phyloP scores from a whole-genome alignment of 1,284 basidiomycete genomes.

The Cutaneotrichosporon sp. region DNA sequence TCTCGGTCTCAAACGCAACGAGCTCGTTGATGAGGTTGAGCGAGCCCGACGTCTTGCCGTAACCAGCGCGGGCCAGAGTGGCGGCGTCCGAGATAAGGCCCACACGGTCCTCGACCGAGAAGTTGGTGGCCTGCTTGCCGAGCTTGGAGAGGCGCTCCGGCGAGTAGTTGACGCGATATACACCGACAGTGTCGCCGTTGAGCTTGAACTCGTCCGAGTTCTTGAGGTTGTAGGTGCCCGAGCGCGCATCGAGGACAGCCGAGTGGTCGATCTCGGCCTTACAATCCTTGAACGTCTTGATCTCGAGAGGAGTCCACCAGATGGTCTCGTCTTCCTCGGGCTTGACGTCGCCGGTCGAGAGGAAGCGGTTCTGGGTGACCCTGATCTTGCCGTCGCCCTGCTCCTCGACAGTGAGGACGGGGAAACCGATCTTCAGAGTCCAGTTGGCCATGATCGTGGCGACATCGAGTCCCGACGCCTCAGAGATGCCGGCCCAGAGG shows the following conservation, averaged over 20 bases:
- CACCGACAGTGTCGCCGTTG: conserved; percentile 84
- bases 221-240: conserved; percentile 63
- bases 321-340: conserved; percentile 85
- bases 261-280: conserved; percentile 61
- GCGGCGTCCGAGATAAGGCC: conserved; percentile 80
- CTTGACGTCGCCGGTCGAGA: conserved; percentile 75
- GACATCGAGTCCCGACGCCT: conserved; percentile 75
- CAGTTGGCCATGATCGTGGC: conserved; percentile 85
- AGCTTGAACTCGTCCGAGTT: conserved; percentile 77
- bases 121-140: conserved; percentile 74
- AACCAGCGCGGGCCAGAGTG: conserved; percentile 76
- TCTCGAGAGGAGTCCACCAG: conserved; percentile 78
- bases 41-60: conserved; percentile 71
- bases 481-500: conserved; percentile 83
- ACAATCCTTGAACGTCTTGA: conserved; percentile 60
- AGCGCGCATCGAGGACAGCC: conserved; percentile 68
- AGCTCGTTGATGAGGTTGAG: conserved; percentile 70
- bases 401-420: conserved; percentile 84
- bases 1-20: conserved; percentile 67
- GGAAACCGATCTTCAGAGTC: conserved; percentile 87
- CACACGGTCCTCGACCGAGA: conserved; percentile 80
- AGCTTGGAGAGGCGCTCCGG: conserved; percentile 76
- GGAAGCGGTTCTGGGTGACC: conserved; percentile 87
- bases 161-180: conserved; percentile 84
- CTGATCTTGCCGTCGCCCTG: conserved; percentile 63